A percentile compares a stretch with the other conserved stretches of the same genome.
phyloP scores from a whole-genome alignment of 345 rosid species.

The Brassica cretica region DNA sequence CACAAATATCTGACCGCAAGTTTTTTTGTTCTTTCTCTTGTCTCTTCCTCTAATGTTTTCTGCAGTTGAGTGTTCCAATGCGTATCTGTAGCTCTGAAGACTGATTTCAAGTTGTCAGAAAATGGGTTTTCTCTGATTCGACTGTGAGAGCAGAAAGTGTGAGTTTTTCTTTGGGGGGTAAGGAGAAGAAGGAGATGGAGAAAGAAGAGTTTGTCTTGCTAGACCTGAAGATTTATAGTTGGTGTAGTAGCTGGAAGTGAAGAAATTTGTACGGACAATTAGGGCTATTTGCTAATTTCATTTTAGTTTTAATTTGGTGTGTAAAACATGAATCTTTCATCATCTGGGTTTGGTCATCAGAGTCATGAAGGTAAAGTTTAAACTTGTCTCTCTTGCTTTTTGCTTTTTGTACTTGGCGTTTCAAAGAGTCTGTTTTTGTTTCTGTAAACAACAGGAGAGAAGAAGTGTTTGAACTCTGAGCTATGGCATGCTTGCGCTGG shows the following conservation, averaged over 20 bases:
- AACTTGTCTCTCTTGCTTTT: not conserved
- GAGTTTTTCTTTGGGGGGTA: not conserved
- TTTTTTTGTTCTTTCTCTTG: constrained; percentile 23
- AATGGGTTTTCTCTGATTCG: constrained; percentile 29
- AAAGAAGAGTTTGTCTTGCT: constrained; percentile 35
- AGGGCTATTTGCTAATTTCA: constrained; percentile 12
- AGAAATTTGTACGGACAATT: constrained; percentile 31
- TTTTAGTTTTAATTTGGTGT: not conserved
- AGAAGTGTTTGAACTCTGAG: constrained; percentile 56
- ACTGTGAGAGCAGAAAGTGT: constrained; percentile 19
- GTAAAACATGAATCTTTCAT: constrained; percentile 49
- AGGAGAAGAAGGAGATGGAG: constrained; percentile 28
- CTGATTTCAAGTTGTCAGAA: constrained; percentile 27
- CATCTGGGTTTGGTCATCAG: constrained; percentile 58
- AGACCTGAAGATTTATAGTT: constrained; percentile 41
- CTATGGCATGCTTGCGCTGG: constrained; percentile 70
- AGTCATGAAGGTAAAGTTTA: constrained; percentile 44
- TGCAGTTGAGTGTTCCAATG: constrained; percentile 13
- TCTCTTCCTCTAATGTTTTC: constrained; percentile 9
- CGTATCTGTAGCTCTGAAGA: not conserved
- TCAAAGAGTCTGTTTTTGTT: not conserved
- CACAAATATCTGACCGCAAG: constrained; percentile 11
- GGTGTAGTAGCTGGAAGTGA: constrained; percentile 40
- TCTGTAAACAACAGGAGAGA: constrained; percentile 38
- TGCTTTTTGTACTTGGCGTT: not conserved